Evolutionary conservation across 306 rosid genomes (phyloP), one percentile per base, ranked within the genome.

Genomic region (Pyrus pyrifolia): DNA sequence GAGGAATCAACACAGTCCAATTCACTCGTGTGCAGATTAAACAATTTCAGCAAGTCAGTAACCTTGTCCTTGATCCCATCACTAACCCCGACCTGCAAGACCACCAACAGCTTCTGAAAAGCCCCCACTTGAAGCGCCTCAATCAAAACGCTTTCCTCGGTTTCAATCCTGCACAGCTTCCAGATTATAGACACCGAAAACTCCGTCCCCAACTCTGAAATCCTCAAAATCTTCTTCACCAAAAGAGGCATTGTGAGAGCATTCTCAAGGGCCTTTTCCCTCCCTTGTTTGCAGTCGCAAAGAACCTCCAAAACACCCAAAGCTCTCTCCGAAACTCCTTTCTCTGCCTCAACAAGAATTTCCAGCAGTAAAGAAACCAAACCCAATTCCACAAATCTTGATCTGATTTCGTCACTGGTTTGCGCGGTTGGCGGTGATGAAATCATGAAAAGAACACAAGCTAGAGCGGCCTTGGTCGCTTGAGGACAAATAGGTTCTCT

Each of bases 41-140:
- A 78, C 74, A 85, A 51, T 61, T 84, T 93, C 93, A 93, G 84
- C 85, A 93, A 75, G 66, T 90, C 90, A 0, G 91, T 83, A 9
- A 86, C 89, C 85, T 91, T 93, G 75, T 76, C 93, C 79, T 90
- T 93, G 57, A 81, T 74, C n/a, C 81, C 68, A 42, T 85, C 93
- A 22, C 60, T 83, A 79, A 93, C 90, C 4, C 98, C 96, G 22
- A 93, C 88, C 79, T 93, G 98, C 87, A 93, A 80, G 74, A 91
- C n/a, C 78, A 93, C 88, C 86, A 93, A 83, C 4, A 91, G 80
- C 82, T 93, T 93, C 81, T 91, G 91, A 68, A 91, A 88, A 25
- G 86, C 90, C 30, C 93, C 96, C 67, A 84, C 81, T 77, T 87
- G 93, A 83, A 89, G 73, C 10, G 94, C 91, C 82, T 90, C 97